Evolutionary conservation across 1,139 yeast genomes (phyloP).

Genomic region (Pichiaceae sp.): DNA sequence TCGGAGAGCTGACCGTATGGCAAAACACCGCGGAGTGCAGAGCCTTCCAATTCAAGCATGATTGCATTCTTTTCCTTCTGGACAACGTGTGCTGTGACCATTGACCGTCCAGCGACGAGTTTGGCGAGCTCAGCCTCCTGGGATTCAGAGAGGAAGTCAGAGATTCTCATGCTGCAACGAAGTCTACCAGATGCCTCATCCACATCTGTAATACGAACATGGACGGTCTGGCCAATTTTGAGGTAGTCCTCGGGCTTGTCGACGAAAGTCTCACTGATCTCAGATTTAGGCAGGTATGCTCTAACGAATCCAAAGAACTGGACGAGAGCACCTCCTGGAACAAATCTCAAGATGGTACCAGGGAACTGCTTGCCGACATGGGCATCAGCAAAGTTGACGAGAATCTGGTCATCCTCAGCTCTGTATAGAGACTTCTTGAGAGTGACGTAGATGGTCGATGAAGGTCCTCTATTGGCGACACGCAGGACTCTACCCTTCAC

Average conservation of each 20-base stretch:
- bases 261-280: slow-evolving; percentile 85
- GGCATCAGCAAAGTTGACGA: slow-evolving; percentile 44
- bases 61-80: slow-evolving; percentile 72
- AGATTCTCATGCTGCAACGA: slow-evolving; percentile 66
- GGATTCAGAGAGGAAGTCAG: slow-evolving; percentile 40
- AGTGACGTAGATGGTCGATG: slow-evolving; percentile 47
- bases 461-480: slow-evolving; percentile 26
- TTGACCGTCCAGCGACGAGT: slow-evolving; percentile 52
- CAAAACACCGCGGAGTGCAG: slow-evolving; percentile 61
- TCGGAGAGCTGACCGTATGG: slow-evolving; percentile 71
- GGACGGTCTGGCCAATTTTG: slow-evolving; percentile 77
- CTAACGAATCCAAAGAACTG: slow-evolving; percentile 71
- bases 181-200: slow-evolving; percentile 50
- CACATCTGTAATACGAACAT: slow-evolving; percentile 55
- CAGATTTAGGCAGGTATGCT: slow-evolving; percentile 80
- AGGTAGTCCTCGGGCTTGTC: slow-evolving; percentile 70
- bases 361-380: slow-evolving; percentile 53
- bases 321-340: slow-evolving; percentile 72
- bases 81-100: slow-evolving; percentile 54
- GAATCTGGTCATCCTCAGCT: slow-evolving; percentile 54
- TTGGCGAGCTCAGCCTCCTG: slow-evolving; percentile 42
- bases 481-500: slow-evolving; percentile 63
- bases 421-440: slow-evolving; percentile 77
- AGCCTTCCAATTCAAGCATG: slow-evolving; percentile 53
- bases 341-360: slow-evolving; percentile 69